Evolutionary conservation across 73 alveolate genomes (phyloP).

Genomic region (Symbiodinium natans): DNA sequence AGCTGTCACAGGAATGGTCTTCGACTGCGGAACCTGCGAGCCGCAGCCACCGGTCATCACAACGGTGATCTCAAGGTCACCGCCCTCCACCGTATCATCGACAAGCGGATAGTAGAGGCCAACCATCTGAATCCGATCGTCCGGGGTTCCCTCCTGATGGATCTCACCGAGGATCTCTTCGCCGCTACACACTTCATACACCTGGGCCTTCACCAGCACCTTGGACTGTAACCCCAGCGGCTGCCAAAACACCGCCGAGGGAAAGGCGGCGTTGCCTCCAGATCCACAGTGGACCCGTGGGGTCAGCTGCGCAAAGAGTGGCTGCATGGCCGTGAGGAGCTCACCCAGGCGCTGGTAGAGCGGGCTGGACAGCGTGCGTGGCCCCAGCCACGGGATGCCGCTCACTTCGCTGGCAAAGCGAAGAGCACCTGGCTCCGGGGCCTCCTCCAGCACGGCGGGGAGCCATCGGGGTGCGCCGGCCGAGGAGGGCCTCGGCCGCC

Average conservation of each 20-base stretch:
- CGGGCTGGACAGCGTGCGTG: background rate
- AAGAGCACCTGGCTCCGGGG: background rate
- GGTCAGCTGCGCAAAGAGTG: background rate
- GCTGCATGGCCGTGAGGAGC: constrained; percentile 17
- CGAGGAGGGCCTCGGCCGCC: background rate
- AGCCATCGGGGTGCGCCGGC: background rate
- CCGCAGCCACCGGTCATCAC: constrained; percentile 25
- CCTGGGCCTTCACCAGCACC: background rate
- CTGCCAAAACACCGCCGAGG: too few relatives aligned
- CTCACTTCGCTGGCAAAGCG: constrained; percentile 10
- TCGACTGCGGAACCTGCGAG: background rate
- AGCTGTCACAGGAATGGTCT: background rate
- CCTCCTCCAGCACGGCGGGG: background rate
- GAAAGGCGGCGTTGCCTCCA: too few relatives aligned
- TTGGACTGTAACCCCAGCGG: too few relatives aligned
- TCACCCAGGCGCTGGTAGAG: background rate
- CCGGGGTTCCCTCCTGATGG: background rate
- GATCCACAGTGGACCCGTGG: too few relatives aligned
- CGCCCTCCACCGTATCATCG: background rate
- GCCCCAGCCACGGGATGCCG: background rate
- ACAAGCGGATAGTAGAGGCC: background rate
- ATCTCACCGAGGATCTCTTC: background rate
- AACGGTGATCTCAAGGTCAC: constrained; percentile 1
- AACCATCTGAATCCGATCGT: constrained; percentile 2
- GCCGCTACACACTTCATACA: background rate